Conservation (phyloP, 495 filamentous ascomycete species). For the Saxispiralis lemnorum region DNA sequence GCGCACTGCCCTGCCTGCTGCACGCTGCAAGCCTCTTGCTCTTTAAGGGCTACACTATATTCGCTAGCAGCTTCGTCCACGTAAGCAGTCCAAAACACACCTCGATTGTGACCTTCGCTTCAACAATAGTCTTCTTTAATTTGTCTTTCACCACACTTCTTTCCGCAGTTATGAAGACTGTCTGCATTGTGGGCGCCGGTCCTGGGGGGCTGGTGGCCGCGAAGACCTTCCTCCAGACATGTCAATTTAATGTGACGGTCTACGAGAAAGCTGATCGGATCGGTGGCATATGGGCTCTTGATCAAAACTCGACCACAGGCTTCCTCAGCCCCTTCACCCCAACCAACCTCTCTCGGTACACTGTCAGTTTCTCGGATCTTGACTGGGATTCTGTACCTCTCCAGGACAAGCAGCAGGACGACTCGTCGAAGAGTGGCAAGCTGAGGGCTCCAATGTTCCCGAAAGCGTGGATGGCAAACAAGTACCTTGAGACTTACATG, state of each 20-base stretch:
- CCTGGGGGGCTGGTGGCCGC: conserved; percentile 68
- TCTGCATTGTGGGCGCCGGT: conserved; percentile 47
- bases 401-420: background rate
- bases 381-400: conserved; percentile 40
- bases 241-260: conserved; percentile 46
- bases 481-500: conserved; percentile 49
- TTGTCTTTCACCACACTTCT: background rate
- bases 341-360: conserved; percentile 64
- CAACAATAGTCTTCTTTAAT: no score
- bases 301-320: conserved; percentile 26
- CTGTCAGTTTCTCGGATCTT: conserved; percentile 63
- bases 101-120: no score
- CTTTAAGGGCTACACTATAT: no score
- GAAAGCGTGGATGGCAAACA: conserved; percentile 55
- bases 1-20: no score
- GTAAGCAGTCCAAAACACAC: no score
- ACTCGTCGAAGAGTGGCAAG: background rate
- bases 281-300: conserved; percentile 60
- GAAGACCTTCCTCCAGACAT: conserved; percentile 54
- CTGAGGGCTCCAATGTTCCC: conserved; percentile 43
- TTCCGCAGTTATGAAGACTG: conserved; percentile 16
- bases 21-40: no score
- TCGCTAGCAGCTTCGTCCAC: no score
- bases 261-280: conserved; percentile 48
- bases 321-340: conserved; percentile 48